Evolutionary conservation across 768 basidiomycete genomes (phyloP).

Genomic region (Hygrocybe coccinea): DNA sequence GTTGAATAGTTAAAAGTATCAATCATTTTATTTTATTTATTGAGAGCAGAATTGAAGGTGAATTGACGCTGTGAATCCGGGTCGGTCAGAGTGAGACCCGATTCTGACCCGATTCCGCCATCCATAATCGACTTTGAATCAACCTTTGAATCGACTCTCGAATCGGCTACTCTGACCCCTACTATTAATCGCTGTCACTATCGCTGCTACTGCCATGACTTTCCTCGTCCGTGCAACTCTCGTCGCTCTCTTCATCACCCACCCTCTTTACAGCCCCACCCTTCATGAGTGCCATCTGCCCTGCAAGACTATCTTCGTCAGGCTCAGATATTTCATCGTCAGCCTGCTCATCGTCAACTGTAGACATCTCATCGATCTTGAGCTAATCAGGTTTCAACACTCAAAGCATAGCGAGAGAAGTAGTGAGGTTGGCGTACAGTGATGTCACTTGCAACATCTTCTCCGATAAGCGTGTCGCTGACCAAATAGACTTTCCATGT

Average conservation of each 20-base stretch:
- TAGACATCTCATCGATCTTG: conserved; percentile 71
- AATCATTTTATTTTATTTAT: not conserved
- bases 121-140: not conserved
- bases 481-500: conserved; percentile 84
- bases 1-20: not conserved
- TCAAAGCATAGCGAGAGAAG: not conserved
- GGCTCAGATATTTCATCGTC: conserved; percentile 98
- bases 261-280: conserved; percentile 78
- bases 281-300: conserved; percentile 96
- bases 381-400: conserved; percentile 45
- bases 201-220: conserved; percentile 50
- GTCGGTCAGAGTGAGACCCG: not conserved
- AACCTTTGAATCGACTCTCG: not conserved
- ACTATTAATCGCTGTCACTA: conserved; percentile 44
- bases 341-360: conserved; percentile 52
- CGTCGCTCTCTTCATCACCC: conserved; percentile 35
- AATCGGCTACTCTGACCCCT: not conserved
- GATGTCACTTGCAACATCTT: conserved; percentile 67
- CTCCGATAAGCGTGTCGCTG: conserved; percentile 86
- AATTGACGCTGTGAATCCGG: not conserved
- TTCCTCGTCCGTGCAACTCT: conserved; percentile 48
- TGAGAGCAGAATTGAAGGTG: not conserved
- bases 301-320: conserved; percentile 92
- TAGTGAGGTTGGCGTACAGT: conserved; percentile 45
- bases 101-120: not conserved